A percentile compares a stretch with the other conserved stretches of the same genome.
These are phyloP conservation scores for Pulveroboletus sp. DNA, from an alignment of 768 basidiomycete genomes.

Conservation along the genomic window DNA sequence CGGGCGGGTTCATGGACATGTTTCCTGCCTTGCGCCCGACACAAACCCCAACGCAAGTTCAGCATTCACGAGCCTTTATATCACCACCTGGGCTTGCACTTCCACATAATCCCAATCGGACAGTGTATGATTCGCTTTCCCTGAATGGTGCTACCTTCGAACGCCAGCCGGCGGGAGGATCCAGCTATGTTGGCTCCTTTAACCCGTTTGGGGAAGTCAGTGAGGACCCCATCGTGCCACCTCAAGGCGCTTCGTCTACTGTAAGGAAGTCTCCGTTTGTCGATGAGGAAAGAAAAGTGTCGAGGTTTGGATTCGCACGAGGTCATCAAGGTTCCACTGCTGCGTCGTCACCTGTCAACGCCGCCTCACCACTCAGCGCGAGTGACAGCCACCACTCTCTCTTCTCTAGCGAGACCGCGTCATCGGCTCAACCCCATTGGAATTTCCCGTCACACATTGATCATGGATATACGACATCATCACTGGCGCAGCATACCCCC, in stretches of 20 bases:
- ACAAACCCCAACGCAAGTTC: slow-evolving; percentile 17
- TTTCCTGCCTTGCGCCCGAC: slow-evolving; percentile 58
- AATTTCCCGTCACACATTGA: slow-evolving; percentile 38
- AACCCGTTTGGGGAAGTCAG: slow-evolving; percentile 70
- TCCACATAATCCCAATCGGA: slow-evolving; percentile 43
- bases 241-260: slow-evolving; percentile 30
- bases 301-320: slow-evolving; percentile 78
- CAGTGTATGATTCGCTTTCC: slow-evolving; percentile 54
- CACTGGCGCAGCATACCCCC: slow-evolving; percentile 46
- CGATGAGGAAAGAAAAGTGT: slow-evolving; percentile 62
- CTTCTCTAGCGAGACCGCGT: slow-evolving; percentile 39
- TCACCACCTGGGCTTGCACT: slow-evolving; percentile 54
- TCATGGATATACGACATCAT: slow-evolving; percentile 44
- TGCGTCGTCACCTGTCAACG: slow-evolving; percentile 57
- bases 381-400: slow-evolving; percentile 49
- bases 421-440: slow-evolving; percentile 45
- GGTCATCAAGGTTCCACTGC: slow-evolving; percentile 58
- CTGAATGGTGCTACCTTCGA: slow-evolving; percentile 41
- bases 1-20: slow-evolving; percentile 62
- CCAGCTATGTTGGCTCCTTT: slow-evolving; percentile 69
- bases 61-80: slow-evolving; percentile 34
- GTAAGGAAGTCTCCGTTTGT: slow-evolving; percentile 43
- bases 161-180: slow-evolving; percentile 42
- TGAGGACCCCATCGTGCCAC: slow-evolving; percentile 42
- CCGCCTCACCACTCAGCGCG: slow-evolving; percentile 50